A percentile compares a stretch with the other conserved stretches of the same genome.
Evolutionary conservation across 1,284 basidiomycete species (phyloP).

Genomic region (Singerocomus rubriflavus): DNA sequence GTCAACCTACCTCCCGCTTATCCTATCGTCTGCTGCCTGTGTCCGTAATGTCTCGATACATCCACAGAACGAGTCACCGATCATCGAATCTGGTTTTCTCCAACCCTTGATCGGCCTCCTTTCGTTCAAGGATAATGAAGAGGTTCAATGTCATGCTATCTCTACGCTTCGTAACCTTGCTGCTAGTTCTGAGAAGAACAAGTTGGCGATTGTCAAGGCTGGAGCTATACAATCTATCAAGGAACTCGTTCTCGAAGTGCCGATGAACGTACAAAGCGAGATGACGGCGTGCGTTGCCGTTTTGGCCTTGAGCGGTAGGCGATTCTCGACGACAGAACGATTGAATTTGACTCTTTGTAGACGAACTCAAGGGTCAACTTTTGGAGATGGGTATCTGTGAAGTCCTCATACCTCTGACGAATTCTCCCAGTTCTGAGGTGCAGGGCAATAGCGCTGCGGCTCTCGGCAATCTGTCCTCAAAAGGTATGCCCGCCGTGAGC

Average conservation of each 20-base stretch:
- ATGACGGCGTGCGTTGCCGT: slow-evolving; percentile 99
- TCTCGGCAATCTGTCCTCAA: slow-evolving; percentile 95
- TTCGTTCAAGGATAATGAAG: slow-evolving; percentile 99
- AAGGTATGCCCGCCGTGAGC: slow-evolving; percentile 54
- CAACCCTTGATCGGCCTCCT: slow-evolving; percentile 95
- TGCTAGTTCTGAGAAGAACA: slow-evolving; percentile 98
- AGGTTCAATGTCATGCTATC: slow-evolving; percentile 99
- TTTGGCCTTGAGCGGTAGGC: slow-evolving; percentile 83
- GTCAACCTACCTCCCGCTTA: slow-evolving; percentile 97
- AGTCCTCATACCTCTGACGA: slow-evolving; percentile 94
- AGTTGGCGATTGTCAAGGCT: slow-evolving; percentile 96
- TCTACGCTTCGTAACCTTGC: slow-evolving; percentile 96
- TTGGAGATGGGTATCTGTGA: slow-evolving; percentile 99
- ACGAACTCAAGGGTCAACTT: slow-evolving; percentile 92
- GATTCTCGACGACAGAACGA: slow-evolving; percentile 1
- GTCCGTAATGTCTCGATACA: slow-evolving; percentile 99
- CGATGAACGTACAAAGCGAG: slow-evolving; percentile 97
- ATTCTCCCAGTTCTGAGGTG: slow-evolving; percentile 95
- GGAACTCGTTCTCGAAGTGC: slow-evolving; percentile 92
- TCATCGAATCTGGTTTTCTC: slow-evolving; percentile 98
- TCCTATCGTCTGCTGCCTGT: slow-evolving; percentile 97
- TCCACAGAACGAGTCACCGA: slow-evolving; percentile 97
- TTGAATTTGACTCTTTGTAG: slow-evolving; percentile 39
- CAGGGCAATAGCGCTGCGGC: slow-evolving; percentile 99
- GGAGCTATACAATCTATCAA: slow-evolving; percentile 99